phyloP scores from a whole-genome alignment of 495 filamentous ascomycete species.

The Podospora conica region DNA sequence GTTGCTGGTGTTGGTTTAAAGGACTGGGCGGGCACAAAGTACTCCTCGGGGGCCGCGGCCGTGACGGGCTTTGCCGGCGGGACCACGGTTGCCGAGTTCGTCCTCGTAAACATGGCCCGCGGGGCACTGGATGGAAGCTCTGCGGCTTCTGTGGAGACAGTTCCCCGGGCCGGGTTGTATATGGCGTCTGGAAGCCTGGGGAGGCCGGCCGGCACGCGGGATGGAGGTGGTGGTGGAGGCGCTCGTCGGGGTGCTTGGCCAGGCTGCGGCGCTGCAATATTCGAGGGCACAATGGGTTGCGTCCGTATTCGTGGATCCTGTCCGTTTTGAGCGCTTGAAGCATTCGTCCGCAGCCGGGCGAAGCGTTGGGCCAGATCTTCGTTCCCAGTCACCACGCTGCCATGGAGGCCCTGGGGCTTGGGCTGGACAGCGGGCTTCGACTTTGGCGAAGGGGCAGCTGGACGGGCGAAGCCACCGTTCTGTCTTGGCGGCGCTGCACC shows the following conservation, averaged over 20 bases:
- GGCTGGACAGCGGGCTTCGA: conserved; percentile 52
- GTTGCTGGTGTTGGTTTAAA: conserved; percentile 12
- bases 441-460: conserved; percentile 14
- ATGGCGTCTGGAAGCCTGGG: conserved; percentile 78
- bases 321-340: conserved; percentile 10
- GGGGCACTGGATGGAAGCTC: conserved; percentile 44
- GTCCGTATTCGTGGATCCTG: conserved; percentile 39
- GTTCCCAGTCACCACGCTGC: conserved; percentile 35
- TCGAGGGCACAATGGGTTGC: conserved; percentile 24
- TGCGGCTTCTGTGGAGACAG: conserved; percentile 46
- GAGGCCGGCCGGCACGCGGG: conserved; percentile 40
- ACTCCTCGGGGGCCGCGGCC: conserved; percentile 19
- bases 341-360: conserved; percentile 45
- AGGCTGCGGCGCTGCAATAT: neutral
- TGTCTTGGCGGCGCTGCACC: neutral
- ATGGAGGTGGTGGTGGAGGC: conserved; percentile 52
- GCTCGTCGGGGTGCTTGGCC: conserved; percentile 44
- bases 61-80: conserved; percentile 14
- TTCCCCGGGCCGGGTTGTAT: conserved; percentile 68
- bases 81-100: conserved; percentile 38
- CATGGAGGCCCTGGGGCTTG: conserved; percentile 58
- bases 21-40: conserved; percentile 30
- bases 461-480: conserved; percentile 2
- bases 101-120: conserved; percentile 43
- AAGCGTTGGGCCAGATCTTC: conserved; percentile 53